Percentiles rank a stretch among this genome's conserved stretches.
Evolutionary conservation across 1,139 yeast genomes (phyloP).

Genomic region (Geotrichum carabidarum): DNA sequence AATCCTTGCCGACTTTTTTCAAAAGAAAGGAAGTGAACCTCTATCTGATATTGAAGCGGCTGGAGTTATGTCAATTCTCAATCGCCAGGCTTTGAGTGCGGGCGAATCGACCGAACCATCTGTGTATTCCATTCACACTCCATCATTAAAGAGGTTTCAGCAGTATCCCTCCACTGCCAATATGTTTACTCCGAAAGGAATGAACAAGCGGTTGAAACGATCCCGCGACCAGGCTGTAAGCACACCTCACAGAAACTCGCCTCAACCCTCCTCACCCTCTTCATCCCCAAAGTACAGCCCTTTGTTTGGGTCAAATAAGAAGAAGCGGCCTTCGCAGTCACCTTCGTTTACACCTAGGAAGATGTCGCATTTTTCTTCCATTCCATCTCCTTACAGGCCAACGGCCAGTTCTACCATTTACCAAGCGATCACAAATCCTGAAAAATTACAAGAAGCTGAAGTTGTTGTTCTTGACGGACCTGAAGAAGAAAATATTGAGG

Average conservation of each 20-base stretch:
- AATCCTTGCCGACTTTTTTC: slow-evolving; percentile 14
- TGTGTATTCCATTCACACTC: slow-evolving; percentile 2
- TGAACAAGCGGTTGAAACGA: slow-evolving; percentile 1
- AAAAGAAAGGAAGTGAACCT: slow-evolving; percentile 14
- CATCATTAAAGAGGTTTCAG: slow-evolving; percentile 1
- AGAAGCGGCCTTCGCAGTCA: slow-evolving; percentile 6
- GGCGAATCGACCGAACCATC: background rate
- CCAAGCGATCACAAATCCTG: slow-evolving; percentile 2
- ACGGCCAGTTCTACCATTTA: slow-evolving; percentile 3
- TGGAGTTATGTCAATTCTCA: slow-evolving; percentile 15
- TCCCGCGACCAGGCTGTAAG: background rate
- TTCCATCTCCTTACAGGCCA: slow-evolving; percentile 11
- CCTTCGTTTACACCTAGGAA: slow-evolving; percentile 7
- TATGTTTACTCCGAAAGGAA: background rate
- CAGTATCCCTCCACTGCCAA: background rate
- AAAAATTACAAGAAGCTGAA: background rate
- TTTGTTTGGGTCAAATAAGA: background rate
- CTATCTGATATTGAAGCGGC: slow-evolving; percentile 14
- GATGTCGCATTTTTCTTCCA: slow-evolving; percentile 8
- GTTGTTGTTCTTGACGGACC: background rate
- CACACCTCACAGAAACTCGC: background rate
- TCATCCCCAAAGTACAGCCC: slow-evolving; percentile 8
- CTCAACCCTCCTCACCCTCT: background rate
- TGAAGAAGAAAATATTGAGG: background rate
- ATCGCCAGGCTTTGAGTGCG: background rate